These are phyloP conservation scores for Alternaria incomplexa DNA, from an alignment of 2,329 filamentous ascomycete species.

Conservation along the genomic window DNA sequence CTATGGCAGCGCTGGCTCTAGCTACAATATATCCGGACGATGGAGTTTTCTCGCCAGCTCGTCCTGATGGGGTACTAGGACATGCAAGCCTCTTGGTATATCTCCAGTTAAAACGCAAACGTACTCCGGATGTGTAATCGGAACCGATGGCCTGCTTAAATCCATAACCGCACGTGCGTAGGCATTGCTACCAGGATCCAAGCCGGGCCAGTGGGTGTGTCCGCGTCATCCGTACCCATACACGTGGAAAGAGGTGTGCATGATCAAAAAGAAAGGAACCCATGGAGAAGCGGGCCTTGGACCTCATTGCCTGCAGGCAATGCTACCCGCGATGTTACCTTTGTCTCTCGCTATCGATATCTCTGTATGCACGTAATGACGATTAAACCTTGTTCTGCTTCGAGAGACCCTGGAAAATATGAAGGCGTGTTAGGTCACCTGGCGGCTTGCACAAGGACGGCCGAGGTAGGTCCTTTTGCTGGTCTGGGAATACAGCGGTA, in stretches of 20 bases:
- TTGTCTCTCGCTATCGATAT: background rate
- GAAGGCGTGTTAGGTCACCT: background rate
- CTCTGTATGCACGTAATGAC: background rate
- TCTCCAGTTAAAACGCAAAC: background rate
- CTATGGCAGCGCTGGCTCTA: background rate
- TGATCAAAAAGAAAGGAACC: background rate
- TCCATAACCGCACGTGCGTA: background rate
- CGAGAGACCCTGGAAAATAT: background rate
- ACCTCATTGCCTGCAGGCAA: background rate
- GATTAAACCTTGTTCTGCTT: background rate
- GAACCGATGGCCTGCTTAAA: background rate
- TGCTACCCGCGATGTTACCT: background rate
- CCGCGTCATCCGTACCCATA: background rate
- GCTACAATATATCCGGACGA: background rate
- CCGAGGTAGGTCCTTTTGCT: background rate
- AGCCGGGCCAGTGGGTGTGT: background rate
- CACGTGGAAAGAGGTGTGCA: background rate
- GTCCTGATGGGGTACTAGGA: background rate
- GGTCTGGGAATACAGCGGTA: background rate
- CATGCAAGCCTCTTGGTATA: background rate
- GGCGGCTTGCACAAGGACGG: background rate
- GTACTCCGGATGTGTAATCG: background rate
- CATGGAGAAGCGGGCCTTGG: background rate
- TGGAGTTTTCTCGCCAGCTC: background rate
- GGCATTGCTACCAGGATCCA: background rate